phyloP scores from a whole-genome alignment of 345 rosid species.

The Ceriops tagal region DNA sequence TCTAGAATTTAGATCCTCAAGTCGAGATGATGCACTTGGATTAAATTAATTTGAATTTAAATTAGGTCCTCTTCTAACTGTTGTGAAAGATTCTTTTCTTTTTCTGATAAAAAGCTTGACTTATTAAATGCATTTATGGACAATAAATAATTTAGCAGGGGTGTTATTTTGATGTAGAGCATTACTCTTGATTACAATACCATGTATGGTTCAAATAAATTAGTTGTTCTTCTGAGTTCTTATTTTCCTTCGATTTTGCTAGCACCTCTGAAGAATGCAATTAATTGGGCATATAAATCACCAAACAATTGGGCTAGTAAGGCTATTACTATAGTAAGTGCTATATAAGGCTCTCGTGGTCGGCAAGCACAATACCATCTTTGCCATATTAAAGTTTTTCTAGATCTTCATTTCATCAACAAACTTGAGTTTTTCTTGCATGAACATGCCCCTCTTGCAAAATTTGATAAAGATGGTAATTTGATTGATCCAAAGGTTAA shows the following conservation, averaged over 20 bases:
- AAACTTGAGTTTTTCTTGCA: slow-evolving; percentile 70
- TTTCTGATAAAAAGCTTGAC: too few species aligned
- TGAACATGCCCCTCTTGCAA: slow-evolving; percentile 69
- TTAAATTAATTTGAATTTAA: too few species aligned
- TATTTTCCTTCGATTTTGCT: background rate
- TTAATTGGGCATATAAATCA: slow-evolving; percentile 89
- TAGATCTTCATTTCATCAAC: slow-evolving; percentile 88
- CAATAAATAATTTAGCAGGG: too few species aligned
- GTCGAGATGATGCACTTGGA: too few species aligned
- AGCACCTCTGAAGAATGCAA: slow-evolving; percentile 84
- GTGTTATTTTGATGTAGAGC: too few species aligned
- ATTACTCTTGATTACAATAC: too few species aligned
- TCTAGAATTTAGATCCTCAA: too few species aligned
- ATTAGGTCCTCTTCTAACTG: too few species aligned
- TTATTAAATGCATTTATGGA: too few species aligned
- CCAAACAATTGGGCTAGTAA: slow-evolving; percentile 88
- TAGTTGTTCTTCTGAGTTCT: background rate
- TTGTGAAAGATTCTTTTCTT: too few species aligned
- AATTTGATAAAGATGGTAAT: slow-evolving; percentile 70
- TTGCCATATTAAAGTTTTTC: slow-evolving; percentile 74
- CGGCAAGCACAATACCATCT: slow-evolving; percentile 71
- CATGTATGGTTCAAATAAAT: too few species aligned
- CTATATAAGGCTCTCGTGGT: slow-evolving; percentile 64
- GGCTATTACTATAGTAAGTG: slow-evolving; percentile 76
- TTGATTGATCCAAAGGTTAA: slow-evolving; percentile 47